A percentile compares a stretch with the other conserved stretches of the same genome.
Conservation (phyloP, 192 early-diverging fungal genomes). For the Coemansia umbellata region DNA sequence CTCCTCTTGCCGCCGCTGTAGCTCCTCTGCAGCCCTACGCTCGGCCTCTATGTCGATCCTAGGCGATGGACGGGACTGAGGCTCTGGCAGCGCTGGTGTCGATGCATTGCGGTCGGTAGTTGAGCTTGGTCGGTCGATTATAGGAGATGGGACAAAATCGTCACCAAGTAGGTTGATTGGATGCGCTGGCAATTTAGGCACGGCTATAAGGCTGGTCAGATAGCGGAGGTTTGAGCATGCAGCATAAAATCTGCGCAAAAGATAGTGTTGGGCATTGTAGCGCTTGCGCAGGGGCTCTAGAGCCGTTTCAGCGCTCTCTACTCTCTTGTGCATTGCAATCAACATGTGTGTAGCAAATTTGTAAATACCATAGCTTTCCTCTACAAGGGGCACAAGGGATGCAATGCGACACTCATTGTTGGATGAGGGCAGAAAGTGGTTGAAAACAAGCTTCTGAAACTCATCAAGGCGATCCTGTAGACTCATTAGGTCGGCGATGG, state of each 20-base stretch:
- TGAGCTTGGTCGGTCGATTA: slow-evolving; percentile 51
- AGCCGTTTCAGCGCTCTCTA: slow-evolving; percentile 71
- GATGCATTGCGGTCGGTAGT: slow-evolving; percentile 19
- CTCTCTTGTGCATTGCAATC: slow-evolving; percentile 79
- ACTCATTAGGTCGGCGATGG: slow-evolving; percentile 89
- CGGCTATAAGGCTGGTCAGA: slow-evolving; percentile 86
- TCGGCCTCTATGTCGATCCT: slow-evolving; percentile 64
- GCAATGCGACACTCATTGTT: slow-evolving; percentile 96
- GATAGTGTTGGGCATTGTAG: slow-evolving; percentile 84
- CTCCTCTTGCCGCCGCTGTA: slow-evolving; percentile 63
- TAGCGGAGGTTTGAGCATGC: slow-evolving; percentile 87
- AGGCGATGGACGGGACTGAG: slow-evolving; percentile 49
- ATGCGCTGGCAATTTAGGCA: slow-evolving; percentile 78
- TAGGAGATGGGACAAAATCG: slow-evolving; percentile 62
- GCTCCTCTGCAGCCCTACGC: slow-evolving; percentile 56
- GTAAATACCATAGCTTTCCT: slow-evolving; percentile 94
- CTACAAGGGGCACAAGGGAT: slow-evolving; percentile 93
- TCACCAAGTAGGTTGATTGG: slow-evolving; percentile 76
- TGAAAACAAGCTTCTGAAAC: slow-evolving; percentile 88
- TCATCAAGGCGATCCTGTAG: slow-evolving; percentile 89
- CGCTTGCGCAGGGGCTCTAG: slow-evolving; percentile 81
- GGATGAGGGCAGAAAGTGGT: slow-evolving; percentile 70
- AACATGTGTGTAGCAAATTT: slow-evolving; percentile 95
- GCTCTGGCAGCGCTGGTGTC: slow-evolving; percentile 44
- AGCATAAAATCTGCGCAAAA: slow-evolving; percentile 85